Conservation (phyloP, 345 rosid species). For the Eucalyptus viminalis region DNA sequence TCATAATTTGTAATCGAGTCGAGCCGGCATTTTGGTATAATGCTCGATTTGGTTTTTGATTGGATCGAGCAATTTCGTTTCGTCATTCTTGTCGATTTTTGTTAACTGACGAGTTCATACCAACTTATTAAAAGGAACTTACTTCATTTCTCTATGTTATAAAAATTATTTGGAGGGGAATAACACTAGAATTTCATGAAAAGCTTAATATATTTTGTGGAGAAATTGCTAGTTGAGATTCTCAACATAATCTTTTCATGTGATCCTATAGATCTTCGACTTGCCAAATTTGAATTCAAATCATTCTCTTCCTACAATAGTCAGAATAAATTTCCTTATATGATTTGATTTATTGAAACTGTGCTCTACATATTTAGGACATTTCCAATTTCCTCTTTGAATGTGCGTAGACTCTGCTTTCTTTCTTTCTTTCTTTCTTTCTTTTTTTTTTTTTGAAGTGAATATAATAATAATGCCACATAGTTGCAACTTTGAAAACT, state of each 20-base stretch:
- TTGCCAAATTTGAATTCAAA: background rate
- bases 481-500: background rate
- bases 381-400: background rate
- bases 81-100: too few relatives aligned
- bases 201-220: background rate
- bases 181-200: background rate
- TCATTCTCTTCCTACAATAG: background rate
- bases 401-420: background rate
- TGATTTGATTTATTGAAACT: background rate
- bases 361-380: background rate
- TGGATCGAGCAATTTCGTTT: background rate
- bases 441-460: background rate
- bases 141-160: background rate
- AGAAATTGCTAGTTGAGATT: background rate
- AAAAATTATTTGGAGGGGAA: background rate
- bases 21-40: accelerated
- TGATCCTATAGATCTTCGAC: background rate
- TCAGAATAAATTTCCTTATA: background rate
- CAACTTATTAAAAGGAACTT: background rate
- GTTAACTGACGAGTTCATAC: accelerated
- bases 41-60: accelerated
- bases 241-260: background rate
- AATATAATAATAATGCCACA: background rate
- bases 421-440: background rate
- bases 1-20: accelerated